Evolutionary conservation across 1,284 basidiomycete species (phyloP).

Genomic region (Pseudozyma sp.): DNA sequence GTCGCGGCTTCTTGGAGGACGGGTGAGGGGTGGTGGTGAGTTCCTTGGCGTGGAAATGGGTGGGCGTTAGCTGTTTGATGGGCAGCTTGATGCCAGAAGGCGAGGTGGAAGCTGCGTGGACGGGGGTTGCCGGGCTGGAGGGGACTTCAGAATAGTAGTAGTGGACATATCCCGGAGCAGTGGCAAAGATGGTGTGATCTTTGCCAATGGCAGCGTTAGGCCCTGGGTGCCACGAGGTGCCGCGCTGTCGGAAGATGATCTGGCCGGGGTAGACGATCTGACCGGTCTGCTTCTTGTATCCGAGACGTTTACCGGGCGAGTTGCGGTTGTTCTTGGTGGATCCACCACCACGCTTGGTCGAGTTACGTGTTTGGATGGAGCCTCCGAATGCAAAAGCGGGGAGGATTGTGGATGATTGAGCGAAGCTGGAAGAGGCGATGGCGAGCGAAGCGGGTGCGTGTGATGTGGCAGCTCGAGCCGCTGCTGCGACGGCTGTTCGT

Average conservation of each 20-base stretch:
- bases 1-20: constrained; percentile 49
- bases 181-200: constrained; percentile 68
- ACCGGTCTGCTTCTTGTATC: constrained; percentile 65
- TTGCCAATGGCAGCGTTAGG: constrained; percentile 64
- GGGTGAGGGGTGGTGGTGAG: constrained; percentile 55
- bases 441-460: constrained; percentile 52
- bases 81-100: constrained; percentile 43
- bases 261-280: constrained; percentile 62
- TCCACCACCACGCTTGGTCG: constrained; percentile 67
- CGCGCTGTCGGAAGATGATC: constrained; percentile 66
- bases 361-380: constrained; percentile 67
- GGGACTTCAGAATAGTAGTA: constrained; percentile 58
- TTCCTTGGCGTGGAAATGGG: constrained; percentile 42
- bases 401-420: constrained; percentile 22
- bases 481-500: constrained; percentile 32
- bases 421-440: constrained; percentile 42
- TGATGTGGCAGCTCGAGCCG: constrained; percentile 18
- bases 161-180: constrained; percentile 63
- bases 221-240: constrained; percentile 67
- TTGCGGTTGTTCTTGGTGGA: constrained; percentile 68
- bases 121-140: constrained; percentile 6
- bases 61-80: constrained; percentile 28
- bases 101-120: constrained; percentile 12
- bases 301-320: constrained; percentile 66
- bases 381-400: constrained; percentile 61